Evolutionary conservation across 345 rosid species (phyloP).

Genomic region (Erysimum cheiranthoides): DNA sequence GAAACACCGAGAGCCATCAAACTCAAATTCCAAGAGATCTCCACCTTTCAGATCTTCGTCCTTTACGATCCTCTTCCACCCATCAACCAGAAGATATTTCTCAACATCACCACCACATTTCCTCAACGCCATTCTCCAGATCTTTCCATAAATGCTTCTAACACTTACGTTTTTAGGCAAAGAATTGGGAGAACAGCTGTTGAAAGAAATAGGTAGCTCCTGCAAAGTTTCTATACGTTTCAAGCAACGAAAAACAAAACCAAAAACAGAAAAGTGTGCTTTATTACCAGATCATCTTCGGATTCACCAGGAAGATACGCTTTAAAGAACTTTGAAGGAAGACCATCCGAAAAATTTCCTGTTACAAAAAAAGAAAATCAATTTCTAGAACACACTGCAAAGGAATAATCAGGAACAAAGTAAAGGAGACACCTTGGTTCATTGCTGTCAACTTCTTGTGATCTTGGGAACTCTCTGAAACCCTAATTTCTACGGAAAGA

Average conservation of each 20-base stretch:
- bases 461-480: neutral
- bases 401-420: neutral
- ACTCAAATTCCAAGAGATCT: conserved; percentile 27
- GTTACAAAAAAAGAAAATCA: neutral
- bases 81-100: conserved; percentile 19
- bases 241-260: neutral
- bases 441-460: conserved; percentile 11
- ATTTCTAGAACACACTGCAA: neutral
- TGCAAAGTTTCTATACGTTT: conserved; percentile 1
- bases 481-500: neutral
- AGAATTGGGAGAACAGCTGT: neutral
- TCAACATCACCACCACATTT: conserved; percentile 17
- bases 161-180: conserved; percentile 7
- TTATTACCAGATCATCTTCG: conserved; percentile 29
- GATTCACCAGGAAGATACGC: neutral
- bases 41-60: neutral
- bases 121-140: conserved; percentile 6
- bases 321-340: conserved; percentile 19
- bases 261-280: conserved; percentile 1
- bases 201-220: conserved; percentile 23
- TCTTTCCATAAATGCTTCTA: conserved; percentile 19
- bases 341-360: neutral
- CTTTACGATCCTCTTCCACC: conserved; percentile 26
- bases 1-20: conserved; percentile 20
- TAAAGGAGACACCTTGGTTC: conserved; percentile 11